Base-by-base conservation (phyloP, 2,329 filamentous ascomycete species). In the Thermoascus crustaceus region DNA sequence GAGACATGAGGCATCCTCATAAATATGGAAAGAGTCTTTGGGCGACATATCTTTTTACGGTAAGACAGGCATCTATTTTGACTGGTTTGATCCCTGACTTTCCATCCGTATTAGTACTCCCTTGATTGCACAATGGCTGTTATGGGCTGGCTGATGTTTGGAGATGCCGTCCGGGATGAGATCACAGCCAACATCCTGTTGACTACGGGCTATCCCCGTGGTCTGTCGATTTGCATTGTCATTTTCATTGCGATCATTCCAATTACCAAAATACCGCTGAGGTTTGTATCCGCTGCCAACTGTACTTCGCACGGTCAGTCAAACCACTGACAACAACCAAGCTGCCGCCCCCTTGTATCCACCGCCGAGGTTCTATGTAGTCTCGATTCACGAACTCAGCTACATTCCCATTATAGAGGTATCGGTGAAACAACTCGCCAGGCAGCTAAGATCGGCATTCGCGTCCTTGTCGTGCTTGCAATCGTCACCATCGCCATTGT, bases 121-220 rank as follows among this genome's bases (percentile, higher is more conserved):
- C 73, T 96, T 8, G 89, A 96, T 57, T 72, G 81, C 17, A 74
- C 78, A 30, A 87, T 94, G 55, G 88, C 86, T 17, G 74, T 91
- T 29, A 76, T 84, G 7, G 89, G 91, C 24, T 75, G 91, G 39
- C 72, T 95, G 45, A 96, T 98, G 89, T 98, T 95, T 58, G 89
- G 89, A 41, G 84, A 94, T 47, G 73, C 68, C n/a, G 85, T 94
- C 35, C 75, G 73, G 38, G 88, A 94, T 44, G 86, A 93, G 58
- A 80, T 50, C 55, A 95, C 91, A 0, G 82, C 82, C 52, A 96
- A 94, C 62, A 81, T 98, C 41, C 75, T 96, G 45, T 69, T 73
- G 34, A 82, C 78, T 1, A 61, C 72, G 4, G 81, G 80, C 35
- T 95, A 94, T 55, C 85, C 89, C 1, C 66, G 74, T 8, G 71